Conservation (phyloP, 768 basidiomycete species). For the Boletus barrowsii region DNA sequence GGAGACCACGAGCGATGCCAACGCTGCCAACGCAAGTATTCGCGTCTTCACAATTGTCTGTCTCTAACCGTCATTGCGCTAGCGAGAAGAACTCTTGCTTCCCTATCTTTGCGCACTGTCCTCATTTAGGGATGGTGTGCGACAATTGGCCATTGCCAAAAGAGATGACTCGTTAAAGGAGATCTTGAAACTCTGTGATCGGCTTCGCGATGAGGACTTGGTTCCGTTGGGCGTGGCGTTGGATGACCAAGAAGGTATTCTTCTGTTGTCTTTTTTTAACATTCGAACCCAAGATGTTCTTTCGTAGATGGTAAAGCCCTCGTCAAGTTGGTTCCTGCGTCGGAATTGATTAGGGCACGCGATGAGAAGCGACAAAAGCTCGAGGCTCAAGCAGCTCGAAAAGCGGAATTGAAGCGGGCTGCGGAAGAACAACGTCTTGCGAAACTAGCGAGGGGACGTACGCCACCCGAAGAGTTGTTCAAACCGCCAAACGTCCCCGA, state of each 20-base stretch:
- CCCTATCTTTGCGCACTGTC: slow-evolving; percentile 86
- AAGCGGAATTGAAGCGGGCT: slow-evolving; percentile 64
- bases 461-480: slow-evolving; percentile 76
- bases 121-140: slow-evolving; percentile 87
- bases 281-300: background rate
- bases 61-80: slow-evolving; percentile 6
- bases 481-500: slow-evolving; percentile 73
- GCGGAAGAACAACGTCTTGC: slow-evolving; percentile 66
- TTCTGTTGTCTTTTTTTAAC: background rate
- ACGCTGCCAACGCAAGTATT: slow-evolving; percentile 45
- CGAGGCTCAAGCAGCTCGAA: slow-evolving; percentile 77
- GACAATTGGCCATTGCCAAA: slow-evolving; percentile 75
- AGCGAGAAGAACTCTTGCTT: slow-evolving; percentile 86
- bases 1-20: slow-evolving; percentile 39
- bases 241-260: slow-evolving; percentile 89
- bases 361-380: slow-evolving; percentile 81
- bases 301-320: slow-evolving; percentile 85
- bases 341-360: slow-evolving; percentile 75
- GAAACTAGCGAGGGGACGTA: slow-evolving; percentile 82
- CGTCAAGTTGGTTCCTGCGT: slow-evolving; percentile 85
- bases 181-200: slow-evolving; percentile 84
- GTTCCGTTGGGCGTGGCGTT: slow-evolving; percentile 94
- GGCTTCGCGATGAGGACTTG: slow-evolving; percentile 83
- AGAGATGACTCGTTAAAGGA: slow-evolving; percentile 66
- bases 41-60: background rate